These are phyloP conservation scores for Tetrapisispora namnaoensis DNA, from an alignment of 805 yeast genomes.

Conservation along the genomic window DNA sequence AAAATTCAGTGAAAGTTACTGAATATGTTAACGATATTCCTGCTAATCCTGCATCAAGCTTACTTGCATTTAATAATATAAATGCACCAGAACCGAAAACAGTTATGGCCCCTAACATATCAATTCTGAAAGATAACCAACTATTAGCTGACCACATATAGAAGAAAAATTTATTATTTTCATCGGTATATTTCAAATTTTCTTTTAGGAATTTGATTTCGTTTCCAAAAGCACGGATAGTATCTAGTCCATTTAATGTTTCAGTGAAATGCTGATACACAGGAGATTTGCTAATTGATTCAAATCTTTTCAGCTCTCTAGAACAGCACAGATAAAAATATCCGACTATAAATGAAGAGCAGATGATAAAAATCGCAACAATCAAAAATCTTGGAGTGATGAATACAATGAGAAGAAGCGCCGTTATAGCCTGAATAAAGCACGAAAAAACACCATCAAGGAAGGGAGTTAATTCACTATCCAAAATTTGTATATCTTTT, in stretches of 20 bases:
- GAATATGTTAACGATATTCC: slow-evolving; percentile 92
- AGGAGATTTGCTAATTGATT: slow-evolving; percentile 85
- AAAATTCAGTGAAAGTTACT: slow-evolving; percentile 75
- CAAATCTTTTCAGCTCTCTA: slow-evolving; percentile 84
- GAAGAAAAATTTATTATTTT: slow-evolving; percentile 83
- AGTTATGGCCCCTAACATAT: slow-evolving; percentile 72
- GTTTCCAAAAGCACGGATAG: slow-evolving; percentile 93
- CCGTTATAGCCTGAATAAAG: slow-evolving; percentile 55
- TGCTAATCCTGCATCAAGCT: slow-evolving; percentile 84
- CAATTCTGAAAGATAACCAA: slow-evolving; percentile 88
- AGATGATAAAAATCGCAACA: slow-evolving; percentile 57
- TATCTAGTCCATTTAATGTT: slow-evolving; percentile 82
- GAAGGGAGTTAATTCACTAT: slow-evolving; percentile 79
- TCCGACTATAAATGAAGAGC: slow-evolving; percentile 63
- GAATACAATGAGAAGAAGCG: slow-evolving; percentile 60
- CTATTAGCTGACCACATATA: slow-evolving; percentile 92
- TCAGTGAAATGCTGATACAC: slow-evolving; percentile 95
- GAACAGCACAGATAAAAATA: slow-evolving; percentile 67
- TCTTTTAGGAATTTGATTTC: slow-evolving; percentile 75
- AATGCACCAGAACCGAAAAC: slow-evolving; percentile 74
- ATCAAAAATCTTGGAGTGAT: slow-evolving; percentile 81
- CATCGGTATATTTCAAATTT: slow-evolving; percentile 70
- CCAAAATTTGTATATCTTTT: slow-evolving; percentile 87
- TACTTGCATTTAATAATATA: slow-evolving; percentile 54
- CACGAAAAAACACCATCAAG: slow-evolving; percentile 65